Base-by-base conservation (phyloP, 352 stramenopile species). In the Plasmopara viticola region DNA sequence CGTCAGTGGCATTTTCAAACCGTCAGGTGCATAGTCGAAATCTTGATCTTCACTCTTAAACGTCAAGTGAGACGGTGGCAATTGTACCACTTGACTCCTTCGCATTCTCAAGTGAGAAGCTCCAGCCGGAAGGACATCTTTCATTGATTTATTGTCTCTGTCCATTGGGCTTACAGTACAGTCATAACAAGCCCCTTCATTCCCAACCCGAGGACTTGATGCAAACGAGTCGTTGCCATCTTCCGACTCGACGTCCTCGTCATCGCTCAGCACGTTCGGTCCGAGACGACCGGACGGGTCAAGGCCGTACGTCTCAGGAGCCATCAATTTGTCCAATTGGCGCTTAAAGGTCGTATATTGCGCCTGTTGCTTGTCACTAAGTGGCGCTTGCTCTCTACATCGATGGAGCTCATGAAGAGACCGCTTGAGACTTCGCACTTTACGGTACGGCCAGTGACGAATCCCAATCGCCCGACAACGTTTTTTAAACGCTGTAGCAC, bases 401-500 rank as follows among this genome's bases (percentile, higher is more conserved):
- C 68, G 70, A 37, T 66, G 60, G 14, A 87, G 75, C 59, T 88
- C 78, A 15, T 82, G 72, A 17, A 88, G 53, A 6, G 71, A 83
- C 2, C 78, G 72, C 54, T 85, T 86, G 44, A 88, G 64, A 38
- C 72, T 85, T 40, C 78, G 74, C 31, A 88, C 78, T 47, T 88
- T 88, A 18, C 74, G 70, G 51, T 85, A 85, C 42, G 76, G 74
- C 76, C 74, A 87, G 60, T 87, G 74, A 8, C 78, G 73, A 53
- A 86, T 84, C 25, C 75, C 78, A 44, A 87, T 87, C 18, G 74
- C 73, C 7, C 78, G 70, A 54, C 78, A 86, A 30, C 74, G 66
- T 52, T 88, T 88, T 62, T 88, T 86, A 67, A 87, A 87, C 31
- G 77, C 77, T 9, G 77, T 87, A 15, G 77, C 77, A 6, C 77